Evolutionary conservation across 176 grass and related monocot species (phyloP).

Genomic region (Urochloa ruziziensis): DNA sequence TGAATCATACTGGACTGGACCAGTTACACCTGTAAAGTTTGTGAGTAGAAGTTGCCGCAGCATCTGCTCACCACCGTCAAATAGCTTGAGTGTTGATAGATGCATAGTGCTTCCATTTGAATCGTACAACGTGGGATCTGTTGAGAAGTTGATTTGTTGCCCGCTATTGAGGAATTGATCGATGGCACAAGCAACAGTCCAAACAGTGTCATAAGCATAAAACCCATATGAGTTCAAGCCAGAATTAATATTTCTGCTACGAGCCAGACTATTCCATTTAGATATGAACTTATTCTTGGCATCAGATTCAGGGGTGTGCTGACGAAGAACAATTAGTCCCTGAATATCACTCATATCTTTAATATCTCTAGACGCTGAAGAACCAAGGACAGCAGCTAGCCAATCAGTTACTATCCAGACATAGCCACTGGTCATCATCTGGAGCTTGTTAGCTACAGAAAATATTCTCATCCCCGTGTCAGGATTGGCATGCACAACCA

Average conservation of each 20-base stretch:
- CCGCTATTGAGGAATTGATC: constrained; percentile 51
- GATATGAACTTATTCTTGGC: constrained; percentile 62
- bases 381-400: constrained; percentile 84
- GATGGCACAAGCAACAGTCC: constrained; percentile 68
- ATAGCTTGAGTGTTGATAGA: constrained; percentile 59
- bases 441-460: constrained; percentile 54
- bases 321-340: constrained; percentile 67
- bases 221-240: constrained; percentile 66
- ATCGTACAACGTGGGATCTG: constrained; percentile 56
- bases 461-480: constrained; percentile 68
- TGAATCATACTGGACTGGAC: constrained; percentile 55
- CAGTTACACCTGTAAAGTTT: constrained; percentile 76
- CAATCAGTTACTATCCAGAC: constrained; percentile 91
- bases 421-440: constrained; percentile 64
- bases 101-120: constrained; percentile 53
- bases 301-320: constrained; percentile 62
- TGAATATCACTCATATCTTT: constrained; percentile 57
- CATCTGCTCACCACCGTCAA: constrained; percentile 59
- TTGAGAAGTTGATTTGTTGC: constrained; percentile 56
- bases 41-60: constrained; percentile 62
- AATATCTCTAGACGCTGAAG: constrained; percentile 12
- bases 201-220: constrained; percentile 88
- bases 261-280: constrained; percentile 50
- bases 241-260: constrained; percentile 39
- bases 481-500: constrained; percentile 81